Base-by-base conservation (phyloP, 345 rosid genomes). In the Xanthoceras sorbifolium region DNA sequence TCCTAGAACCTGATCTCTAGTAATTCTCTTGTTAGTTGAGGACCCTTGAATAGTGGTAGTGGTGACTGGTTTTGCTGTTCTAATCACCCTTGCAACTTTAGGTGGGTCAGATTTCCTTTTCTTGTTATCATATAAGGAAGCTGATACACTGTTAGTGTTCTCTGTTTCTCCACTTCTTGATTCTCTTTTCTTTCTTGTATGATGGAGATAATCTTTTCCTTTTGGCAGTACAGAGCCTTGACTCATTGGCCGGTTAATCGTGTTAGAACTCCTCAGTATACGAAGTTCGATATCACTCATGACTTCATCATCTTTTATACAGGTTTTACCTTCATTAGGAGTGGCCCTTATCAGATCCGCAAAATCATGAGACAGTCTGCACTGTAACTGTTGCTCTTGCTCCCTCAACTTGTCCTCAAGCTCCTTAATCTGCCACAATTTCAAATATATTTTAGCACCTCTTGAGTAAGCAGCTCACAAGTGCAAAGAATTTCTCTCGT, bases 51-150 rank as follows among this genome's bases (percentile, higher is more conserved):
- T 80, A 29, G 82, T 71, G 40, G 69, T 71, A 34, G 69, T 71
- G 67, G 80, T 31, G 26, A 25, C 87, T 31, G 87, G 87, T 78
- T 85, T 90, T 61, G 84, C 64, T 36, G 94, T 70, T 85, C 94
- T 92, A 71, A 67, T 59, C 25, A 82, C 75, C 75, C 87, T 89
- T 26, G 89, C 66, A 42, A 85, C 66, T 78, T 81, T 92, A 1
- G 94, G 94, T 28, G 99, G 99, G 66, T 93, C 97, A 50, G 97
- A 93, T 77, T 87, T 93, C 80, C 96, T 87, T 57, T 82, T 80
- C 78, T 88, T 86, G 74, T 87, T 87, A 70, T 88, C 93, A 32
- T 76, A 76, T 80, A 84, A 77, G 29, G 86, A 82, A 67, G 78
- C 20, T 28, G 81, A 55, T 36, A 70, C 42, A 46, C 26, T 76